Conservation (phyloP, 2,329 filamentous ascomycete genomes). For the Beauveria sp. region DNA sequence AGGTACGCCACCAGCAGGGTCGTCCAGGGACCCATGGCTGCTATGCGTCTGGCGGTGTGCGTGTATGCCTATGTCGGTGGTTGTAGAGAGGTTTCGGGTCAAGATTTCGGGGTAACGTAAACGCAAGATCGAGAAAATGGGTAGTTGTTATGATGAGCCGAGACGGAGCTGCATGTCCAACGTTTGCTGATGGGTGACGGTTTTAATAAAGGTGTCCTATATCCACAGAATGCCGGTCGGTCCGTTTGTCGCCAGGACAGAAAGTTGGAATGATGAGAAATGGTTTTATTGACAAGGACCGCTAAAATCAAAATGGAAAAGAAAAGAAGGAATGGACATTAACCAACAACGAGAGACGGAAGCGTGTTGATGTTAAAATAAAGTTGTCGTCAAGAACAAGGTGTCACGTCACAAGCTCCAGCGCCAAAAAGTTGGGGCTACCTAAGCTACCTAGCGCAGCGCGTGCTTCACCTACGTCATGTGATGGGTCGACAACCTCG, state of each 20-base stretch:
- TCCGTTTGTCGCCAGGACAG: not conserved
- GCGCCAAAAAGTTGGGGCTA: slow-evolving; percentile 10
- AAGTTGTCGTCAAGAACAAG: not conserved
- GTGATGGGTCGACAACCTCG: slow-evolving; percentile 12
- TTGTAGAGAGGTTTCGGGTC: not conserved
- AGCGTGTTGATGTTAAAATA: not conserved
- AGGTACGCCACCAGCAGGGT: slow-evolving; percentile 69
- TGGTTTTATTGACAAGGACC: not conserved
- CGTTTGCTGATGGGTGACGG: not conserved
- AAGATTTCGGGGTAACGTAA: not conserved
- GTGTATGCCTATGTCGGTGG: not conserved
- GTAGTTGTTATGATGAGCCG: not conserved
- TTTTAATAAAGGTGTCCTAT: slow-evolving; percentile 7
- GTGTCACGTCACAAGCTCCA: slow-evolving; percentile 6
- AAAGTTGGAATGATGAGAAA: not conserved
- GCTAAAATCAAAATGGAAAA: not conserved
- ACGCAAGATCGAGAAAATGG: too few species aligned
- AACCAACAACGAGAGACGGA: not conserved
- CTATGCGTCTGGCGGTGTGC: not conserved
- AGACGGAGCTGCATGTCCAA: slow-evolving; percentile 5
- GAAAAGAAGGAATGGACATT: not conserved
- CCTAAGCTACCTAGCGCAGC: not conserved
- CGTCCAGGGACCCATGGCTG: slow-evolving; percentile 42
- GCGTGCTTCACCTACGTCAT: slow-evolving; percentile 16
- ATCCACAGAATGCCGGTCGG: not conserved